phyloP scores from a whole-genome alignment of 2,329 filamentous ascomycete species.

The Alternaria gansuensis region DNA sequence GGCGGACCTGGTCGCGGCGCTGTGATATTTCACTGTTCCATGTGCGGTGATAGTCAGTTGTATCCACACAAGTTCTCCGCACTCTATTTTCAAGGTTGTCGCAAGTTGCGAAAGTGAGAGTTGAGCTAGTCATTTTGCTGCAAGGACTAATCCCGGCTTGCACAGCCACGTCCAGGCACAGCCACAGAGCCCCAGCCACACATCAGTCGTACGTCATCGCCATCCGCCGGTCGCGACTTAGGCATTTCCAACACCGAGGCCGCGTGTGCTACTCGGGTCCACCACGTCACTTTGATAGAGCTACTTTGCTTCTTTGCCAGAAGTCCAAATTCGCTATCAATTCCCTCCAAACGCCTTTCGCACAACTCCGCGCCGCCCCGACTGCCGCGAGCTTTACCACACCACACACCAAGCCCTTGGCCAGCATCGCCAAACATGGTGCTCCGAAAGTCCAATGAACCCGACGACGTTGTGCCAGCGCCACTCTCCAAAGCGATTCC shows the following conservation, averaged over 20 bases:
- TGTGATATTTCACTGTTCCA: constrained; percentile 19
- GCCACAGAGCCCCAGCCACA: constrained; percentile 11
- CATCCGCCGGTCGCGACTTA: constrained; percentile 19
- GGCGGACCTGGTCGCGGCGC: constrained; percentile 24
- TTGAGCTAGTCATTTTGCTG: constrained; percentile 18
- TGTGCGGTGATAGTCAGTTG: constrained; percentile 8
- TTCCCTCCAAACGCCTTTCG: neutral
- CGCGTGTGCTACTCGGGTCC: constrained; percentile 18
- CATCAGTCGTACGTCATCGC: constrained; percentile 24
- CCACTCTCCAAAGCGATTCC: constrained; percentile 54
- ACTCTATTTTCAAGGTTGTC: constrained; percentile 5
- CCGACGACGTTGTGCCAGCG: constrained; percentile 52
- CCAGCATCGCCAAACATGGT: constrained; percentile 52
- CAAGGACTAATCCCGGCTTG: constrained; percentile 12
- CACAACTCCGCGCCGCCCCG: constrained; percentile 1
- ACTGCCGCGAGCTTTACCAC: constrained; percentile 2
- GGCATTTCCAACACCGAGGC: constrained; percentile 7
- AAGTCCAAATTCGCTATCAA: neutral
- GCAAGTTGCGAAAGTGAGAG: constrained; percentile 11
- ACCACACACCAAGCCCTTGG: neutral
- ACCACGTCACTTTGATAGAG: constrained; percentile 1
- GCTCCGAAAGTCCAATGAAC: constrained; percentile 54
- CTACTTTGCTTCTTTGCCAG: neutral
- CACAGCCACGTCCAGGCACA: neutral
- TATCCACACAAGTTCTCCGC: neutral